A percentile compares a stretch with the other conserved stretches of the same genome.
Evolutionary conservation across 2,329 filamentous ascomycete species (phyloP).

Genomic region (Stagonosporopsis rhizophila): DNA sequence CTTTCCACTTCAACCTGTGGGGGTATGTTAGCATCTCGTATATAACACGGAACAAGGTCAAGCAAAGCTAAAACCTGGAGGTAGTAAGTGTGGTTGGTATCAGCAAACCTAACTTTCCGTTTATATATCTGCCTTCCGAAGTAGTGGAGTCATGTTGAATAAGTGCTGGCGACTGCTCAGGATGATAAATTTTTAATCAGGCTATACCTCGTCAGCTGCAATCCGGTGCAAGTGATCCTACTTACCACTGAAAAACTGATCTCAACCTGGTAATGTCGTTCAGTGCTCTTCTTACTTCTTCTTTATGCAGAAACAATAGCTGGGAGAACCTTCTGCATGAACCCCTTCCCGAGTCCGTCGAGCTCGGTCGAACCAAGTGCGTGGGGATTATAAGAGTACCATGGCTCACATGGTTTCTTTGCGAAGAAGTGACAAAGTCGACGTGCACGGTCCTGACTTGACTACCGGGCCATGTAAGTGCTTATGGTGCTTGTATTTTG

Average conservation of each 20-base stretch:
- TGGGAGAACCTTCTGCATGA: not conserved
- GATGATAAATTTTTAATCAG: constrained; percentile 64
- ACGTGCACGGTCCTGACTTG: not conserved
- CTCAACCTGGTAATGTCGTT: not conserved
- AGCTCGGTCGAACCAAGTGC: not conserved
- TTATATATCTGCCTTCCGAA: not conserved
- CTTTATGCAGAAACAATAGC: not conserved
- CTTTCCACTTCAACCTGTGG: not conserved
- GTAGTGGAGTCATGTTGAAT: constrained; percentile 53
- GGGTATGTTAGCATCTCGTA: not conserved
- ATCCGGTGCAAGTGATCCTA: not conserved
- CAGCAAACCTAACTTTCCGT: constrained; percentile 23
- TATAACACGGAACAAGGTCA: not conserved
- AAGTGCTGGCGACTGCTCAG: constrained; percentile 71
- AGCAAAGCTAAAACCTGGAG: not conserved
- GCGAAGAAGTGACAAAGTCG: not conserved
- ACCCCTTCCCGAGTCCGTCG: not conserved
- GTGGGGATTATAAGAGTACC: not conserved
- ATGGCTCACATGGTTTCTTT: not conserved
- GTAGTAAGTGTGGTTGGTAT: not conserved
- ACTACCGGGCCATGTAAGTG: not conserved
- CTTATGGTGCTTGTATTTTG: not conserved
- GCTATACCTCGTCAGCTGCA: not conserved
- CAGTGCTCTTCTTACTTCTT: not conserved
- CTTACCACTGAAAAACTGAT: not conserved